Percentiles rank a stretch among this genome's conserved stretches.
Evolutionary conservation across 176 grass and related monocot species (phyloP).

Genomic region (Musa schizocarpa): DNA sequence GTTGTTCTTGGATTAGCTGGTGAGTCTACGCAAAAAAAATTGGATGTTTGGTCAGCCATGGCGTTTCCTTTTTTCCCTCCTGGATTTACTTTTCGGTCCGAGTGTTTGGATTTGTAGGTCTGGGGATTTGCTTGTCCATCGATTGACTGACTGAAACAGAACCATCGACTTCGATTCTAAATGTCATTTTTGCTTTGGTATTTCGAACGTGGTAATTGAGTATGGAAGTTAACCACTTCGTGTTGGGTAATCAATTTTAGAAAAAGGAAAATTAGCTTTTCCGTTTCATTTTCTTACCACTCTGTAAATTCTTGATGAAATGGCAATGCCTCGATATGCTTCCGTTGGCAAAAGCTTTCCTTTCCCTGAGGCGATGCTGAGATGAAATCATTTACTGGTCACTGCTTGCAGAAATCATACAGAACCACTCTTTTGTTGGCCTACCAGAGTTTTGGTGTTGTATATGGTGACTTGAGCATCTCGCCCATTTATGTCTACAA

Average conservation of each 20-base stretch:
- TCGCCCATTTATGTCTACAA: slow-evolving; percentile 93
- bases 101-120: neutral
- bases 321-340: too few species aligned
- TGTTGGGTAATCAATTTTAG: too few species aligned
- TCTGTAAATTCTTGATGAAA: too few species aligned
- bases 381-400: neutral
- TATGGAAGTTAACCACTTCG: neutral
- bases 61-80: neutral
- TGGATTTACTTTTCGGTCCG: too few species aligned
- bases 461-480: slow-evolving; percentile 82
- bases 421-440: slow-evolving; percentile 43
- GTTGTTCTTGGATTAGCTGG: too few species aligned
- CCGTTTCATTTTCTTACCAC: neutral
- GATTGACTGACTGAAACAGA: neutral
- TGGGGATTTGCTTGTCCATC: neutral
- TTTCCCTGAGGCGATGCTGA: neutral
- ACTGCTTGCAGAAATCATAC: slow-evolving; percentile 9
- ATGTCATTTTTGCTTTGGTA: neutral
- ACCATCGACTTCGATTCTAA: too few species aligned
- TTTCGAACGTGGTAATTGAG: neutral
- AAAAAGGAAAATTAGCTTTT: neutral
- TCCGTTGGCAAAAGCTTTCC: too few species aligned
- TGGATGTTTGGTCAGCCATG: neutral
- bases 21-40: neutral
- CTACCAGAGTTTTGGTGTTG: slow-evolving; percentile 79